A percentile compares a stretch with the other conserved stretches of the same genome.
These are phyloP conservation scores for Quercus tomentella DNA, from an alignment of 331 rosid genomes.

Conservation along the genomic window DNA sequence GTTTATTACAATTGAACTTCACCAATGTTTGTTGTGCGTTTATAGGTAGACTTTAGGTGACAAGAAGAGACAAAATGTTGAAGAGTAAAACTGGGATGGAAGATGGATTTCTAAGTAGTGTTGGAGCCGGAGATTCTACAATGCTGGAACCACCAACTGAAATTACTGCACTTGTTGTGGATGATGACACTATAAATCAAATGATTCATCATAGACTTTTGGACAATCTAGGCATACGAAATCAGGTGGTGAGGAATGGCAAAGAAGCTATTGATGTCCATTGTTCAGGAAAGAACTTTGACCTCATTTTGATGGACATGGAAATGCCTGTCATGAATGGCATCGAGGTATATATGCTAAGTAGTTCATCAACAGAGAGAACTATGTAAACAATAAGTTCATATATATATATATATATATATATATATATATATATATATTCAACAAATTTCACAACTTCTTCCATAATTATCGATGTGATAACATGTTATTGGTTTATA, in stretches of 20 bases:
- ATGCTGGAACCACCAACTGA: background rate
- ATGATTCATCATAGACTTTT: slow-evolving; percentile 26
- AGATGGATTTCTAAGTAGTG: background rate
- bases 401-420: too few relatives aligned
- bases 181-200: slow-evolving; percentile 36
- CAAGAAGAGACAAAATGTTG: background rate
- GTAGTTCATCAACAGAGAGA: background rate
- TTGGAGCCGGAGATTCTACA: background rate
- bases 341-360: slow-evolving; percentile 26
- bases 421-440: too few relatives aligned
- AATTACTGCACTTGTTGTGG: slow-evolving; percentile 40
- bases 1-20: background rate
- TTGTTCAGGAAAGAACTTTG: slow-evolving; percentile 33
- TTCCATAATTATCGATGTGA: too few relatives aligned
- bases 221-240: slow-evolving; percentile 32
- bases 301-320: slow-evolving; percentile 50
- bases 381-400: too few relatives aligned
- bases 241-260: slow-evolving; percentile 41
- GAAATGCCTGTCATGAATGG: slow-evolving; percentile 57
- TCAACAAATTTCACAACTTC: too few relatives aligned
- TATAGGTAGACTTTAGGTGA: background rate
- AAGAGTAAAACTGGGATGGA: background rate
- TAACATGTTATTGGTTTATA: too few relatives aligned
- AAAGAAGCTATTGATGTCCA: slow-evolving; percentile 47
- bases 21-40: background rate